Evolutionary conservation across 129 eudicot genomes (phyloP).

Genomic region (Artemisia tridentata): DNA sequence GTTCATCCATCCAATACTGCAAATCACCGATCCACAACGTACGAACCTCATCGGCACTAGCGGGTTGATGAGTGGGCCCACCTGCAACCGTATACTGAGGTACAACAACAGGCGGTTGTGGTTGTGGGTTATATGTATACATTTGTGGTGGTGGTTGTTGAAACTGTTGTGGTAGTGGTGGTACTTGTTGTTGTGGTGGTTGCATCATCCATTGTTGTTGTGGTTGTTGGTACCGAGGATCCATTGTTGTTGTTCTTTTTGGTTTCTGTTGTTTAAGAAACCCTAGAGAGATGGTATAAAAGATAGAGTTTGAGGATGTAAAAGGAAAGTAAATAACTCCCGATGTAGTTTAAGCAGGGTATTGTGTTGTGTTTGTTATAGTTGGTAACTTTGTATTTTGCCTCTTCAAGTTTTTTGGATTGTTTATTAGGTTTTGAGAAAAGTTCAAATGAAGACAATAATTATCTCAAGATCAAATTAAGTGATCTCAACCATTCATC

Average conservation of each 20-base stretch:
- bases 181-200: constrained; percentile 42
- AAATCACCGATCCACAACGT: constrained; percentile 98
- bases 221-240: constrained; percentile 47
- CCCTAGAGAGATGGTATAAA: constrained; percentile 18
- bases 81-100: constrained; percentile 38
- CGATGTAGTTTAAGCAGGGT: background rate
- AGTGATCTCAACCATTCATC: no score
- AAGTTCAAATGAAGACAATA: no score
- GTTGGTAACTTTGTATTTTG: no score
- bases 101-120: constrained; percentile 28
- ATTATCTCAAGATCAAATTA: no score
- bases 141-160: constrained; percentile 38
- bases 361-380: background rate
- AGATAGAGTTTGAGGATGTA: constrained; percentile 2
- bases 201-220: constrained; percentile 48
- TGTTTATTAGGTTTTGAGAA: no score
- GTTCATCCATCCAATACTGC: constrained; percentile 95
- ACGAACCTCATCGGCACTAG: constrained; percentile 63
- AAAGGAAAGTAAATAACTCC: no score
- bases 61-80: constrained; percentile 48
- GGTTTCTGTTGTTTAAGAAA: constrained; percentile 40
- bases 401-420: no score
- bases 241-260: constrained; percentile 43
- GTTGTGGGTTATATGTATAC: constrained; percentile 60
- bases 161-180: constrained; percentile 36